Conservation (phyloP, 495 filamentous ascomycete genomes). For the Aspergillus olivimuriae region DNA sequence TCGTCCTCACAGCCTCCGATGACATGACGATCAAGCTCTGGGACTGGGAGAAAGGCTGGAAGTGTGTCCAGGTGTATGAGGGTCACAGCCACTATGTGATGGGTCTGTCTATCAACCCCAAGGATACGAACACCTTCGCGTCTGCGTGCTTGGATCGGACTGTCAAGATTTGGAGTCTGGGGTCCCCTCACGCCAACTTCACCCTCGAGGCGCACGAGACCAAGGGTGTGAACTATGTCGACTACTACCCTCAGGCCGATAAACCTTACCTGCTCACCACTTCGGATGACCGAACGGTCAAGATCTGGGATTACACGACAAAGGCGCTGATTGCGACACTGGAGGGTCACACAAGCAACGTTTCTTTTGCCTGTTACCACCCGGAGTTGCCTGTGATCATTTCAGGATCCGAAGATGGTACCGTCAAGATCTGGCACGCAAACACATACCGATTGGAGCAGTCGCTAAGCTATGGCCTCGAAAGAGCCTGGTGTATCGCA, state of each 20-base stretch:
- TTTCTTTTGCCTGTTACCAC: slow-evolving; percentile 98
- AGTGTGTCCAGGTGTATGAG: slow-evolving; percentile 95
- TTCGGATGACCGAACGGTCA: slow-evolving; percentile 87
- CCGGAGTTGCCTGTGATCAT: slow-evolving; percentile 96
- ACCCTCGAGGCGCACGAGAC: slow-evolving; percentile 96
- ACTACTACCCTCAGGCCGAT: slow-evolving; percentile 94
- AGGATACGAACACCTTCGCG: slow-evolving; percentile 97
- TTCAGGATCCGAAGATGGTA: slow-evolving; percentile 97
- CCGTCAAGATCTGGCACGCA: slow-evolving; percentile 97
- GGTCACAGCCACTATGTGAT: slow-evolving; percentile 98
- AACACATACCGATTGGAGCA: slow-evolving; percentile 95
- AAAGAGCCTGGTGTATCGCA: slow-evolving; percentile 94
- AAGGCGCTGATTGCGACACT: slow-evolving; percentile 94
- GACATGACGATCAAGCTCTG: slow-evolving; percentile 99
- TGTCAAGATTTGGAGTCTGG: slow-evolving; percentile 97
- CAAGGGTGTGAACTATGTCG: slow-evolving; percentile 96
- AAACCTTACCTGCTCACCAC: slow-evolving; percentile 97
- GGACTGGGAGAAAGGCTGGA: slow-evolving; percentile 99
- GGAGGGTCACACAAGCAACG: slow-evolving; percentile 96
- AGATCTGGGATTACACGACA: slow-evolving; percentile 99
- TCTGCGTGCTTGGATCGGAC: slow-evolving; percentile 94
- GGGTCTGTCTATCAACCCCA: slow-evolving; percentile 99
- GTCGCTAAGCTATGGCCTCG: slow-evolving; percentile 88
- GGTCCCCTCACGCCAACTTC: slow-evolving; percentile 83
- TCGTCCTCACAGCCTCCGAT: slow-evolving; percentile 94